These are phyloP conservation scores for Tephrocybe sp. DNA, from an alignment of 768 basidiomycete genomes.

Conservation along the genomic window DNA sequence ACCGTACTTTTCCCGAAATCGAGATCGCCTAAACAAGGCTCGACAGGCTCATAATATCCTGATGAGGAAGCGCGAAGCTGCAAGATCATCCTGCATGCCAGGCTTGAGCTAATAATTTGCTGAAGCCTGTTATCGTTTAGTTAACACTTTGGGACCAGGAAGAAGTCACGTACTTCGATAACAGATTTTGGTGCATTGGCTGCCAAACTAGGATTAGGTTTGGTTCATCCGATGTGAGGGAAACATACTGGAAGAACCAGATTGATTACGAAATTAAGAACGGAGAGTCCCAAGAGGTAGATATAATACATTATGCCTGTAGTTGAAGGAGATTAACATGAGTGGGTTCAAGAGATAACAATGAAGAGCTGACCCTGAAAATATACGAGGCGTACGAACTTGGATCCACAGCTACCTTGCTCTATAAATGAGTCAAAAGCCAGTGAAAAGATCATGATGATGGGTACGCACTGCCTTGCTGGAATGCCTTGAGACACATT, in stretches of 20 bases:
- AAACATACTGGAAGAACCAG: background rate
- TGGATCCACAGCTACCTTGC: background rate
- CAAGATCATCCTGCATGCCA: conserved; percentile 5
- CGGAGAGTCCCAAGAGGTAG: background rate
- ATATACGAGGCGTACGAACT: background rate
- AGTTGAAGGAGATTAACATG: background rate
- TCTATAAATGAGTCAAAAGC: background rate
- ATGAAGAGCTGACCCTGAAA: background rate
- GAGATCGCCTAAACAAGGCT: background rate
- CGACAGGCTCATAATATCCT: background rate
- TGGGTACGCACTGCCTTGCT: background rate
- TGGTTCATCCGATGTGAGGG: background rate
- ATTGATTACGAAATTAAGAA: background rate
- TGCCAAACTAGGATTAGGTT: background rate
- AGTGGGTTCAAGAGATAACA: background rate
- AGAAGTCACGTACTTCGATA: background rate
- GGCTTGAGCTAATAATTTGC: background rate
- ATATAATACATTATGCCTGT: background rate
- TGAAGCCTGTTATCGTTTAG: background rate
- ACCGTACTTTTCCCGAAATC: background rate
- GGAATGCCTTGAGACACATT: background rate
- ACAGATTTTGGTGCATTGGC: background rate
- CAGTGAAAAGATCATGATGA: background rate
- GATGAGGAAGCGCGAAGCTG: background rate
- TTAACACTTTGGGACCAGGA: background rate